Evolutionary conservation across 192 early-diverging fungal species (phyloP).

Genomic region (Mortierella hygrophila): DNA sequence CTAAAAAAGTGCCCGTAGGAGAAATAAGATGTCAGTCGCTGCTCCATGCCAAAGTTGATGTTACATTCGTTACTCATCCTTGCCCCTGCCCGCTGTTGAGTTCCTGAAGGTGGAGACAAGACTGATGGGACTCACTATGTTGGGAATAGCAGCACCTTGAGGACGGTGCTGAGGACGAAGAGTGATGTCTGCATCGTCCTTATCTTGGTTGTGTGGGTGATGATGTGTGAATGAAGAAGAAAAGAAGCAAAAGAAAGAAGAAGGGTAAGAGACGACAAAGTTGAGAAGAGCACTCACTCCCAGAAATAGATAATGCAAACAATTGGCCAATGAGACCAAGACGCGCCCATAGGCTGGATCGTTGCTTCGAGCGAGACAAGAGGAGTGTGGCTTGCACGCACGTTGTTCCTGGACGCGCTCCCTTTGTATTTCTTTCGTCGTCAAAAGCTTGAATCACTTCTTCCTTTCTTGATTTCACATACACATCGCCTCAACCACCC

Average conservation of each 20-base stretch:
- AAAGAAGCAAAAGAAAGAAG: background rate
- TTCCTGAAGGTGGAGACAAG: background rate
- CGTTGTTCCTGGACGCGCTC: background rate
- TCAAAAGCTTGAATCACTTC: background rate
- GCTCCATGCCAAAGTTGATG: background rate
- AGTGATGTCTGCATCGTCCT: conserved; percentile 57
- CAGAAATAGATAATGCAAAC: background rate
- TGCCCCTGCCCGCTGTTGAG: background rate
- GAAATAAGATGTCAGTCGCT: background rate
- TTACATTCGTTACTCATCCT: background rate
- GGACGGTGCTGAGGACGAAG: conserved; percentile 62
- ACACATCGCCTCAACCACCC: background rate
- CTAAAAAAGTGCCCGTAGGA: conserved; percentile 33
- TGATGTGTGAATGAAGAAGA: background rate
- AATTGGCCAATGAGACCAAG: background rate
- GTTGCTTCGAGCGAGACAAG: background rate
- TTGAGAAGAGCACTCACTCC: background rate
- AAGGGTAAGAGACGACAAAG: background rate
- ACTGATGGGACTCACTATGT: conserved; percentile 69
- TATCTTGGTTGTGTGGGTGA: background rate
- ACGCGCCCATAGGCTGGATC: background rate
- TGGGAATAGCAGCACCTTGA: conserved; percentile 76
- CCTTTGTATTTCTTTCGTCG: background rate
- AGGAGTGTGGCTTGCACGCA: background rate
- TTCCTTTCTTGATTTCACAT: background rate